phyloP scores from a whole-genome alignment of 2,329 filamentous ascomycete genomes.

The Penicillium sp. region DNA sequence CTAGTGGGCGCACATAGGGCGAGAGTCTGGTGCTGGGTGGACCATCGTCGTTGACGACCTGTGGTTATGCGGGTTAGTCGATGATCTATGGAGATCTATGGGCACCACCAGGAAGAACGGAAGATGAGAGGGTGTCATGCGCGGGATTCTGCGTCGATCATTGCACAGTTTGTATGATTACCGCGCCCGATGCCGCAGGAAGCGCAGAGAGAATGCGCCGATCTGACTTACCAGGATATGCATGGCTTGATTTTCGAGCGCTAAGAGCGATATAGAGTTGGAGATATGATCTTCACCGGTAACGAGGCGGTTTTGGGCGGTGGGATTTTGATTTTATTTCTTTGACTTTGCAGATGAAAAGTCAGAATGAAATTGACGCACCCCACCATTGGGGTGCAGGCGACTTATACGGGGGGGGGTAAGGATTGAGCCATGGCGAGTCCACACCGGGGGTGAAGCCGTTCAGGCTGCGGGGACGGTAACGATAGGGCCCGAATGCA shows the following conservation, averaged over 20 bases:
- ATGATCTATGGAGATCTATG: not conserved
- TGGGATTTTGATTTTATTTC: not conserved
- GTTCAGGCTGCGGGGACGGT: conserved; percentile 27
- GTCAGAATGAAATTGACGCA: conserved; percentile 4
- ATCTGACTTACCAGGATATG: conserved; percentile 48
- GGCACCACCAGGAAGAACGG: conserved; percentile 4
- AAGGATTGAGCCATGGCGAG: conserved; percentile 27
- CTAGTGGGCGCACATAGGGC: conserved; percentile 72
- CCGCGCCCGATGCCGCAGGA: conserved; percentile 4
- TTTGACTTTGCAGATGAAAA: not conserved
- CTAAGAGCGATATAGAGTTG: conserved; percentile 7
- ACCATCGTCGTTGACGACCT: conserved; percentile 69
- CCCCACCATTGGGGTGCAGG: conserved; percentile 11
- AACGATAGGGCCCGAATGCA: conserved; percentile 31
- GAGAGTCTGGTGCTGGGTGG: conserved; percentile 72
- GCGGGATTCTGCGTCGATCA: not conserved
- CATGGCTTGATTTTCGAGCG: conserved; percentile 33
- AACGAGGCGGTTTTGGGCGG: not conserved
- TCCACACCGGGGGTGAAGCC: conserved; percentile 30
- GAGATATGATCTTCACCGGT: not conserved
- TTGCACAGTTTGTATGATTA: not conserved
- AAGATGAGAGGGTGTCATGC: conserved; percentile 1
- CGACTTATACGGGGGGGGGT: conserved; percentile 17
- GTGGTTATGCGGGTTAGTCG: conserved; percentile 2
- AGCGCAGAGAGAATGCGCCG: not conserved